phyloP scores from a whole-genome alignment of 129 eudicot species.

The Centrapalus pauciflorus region DNA sequence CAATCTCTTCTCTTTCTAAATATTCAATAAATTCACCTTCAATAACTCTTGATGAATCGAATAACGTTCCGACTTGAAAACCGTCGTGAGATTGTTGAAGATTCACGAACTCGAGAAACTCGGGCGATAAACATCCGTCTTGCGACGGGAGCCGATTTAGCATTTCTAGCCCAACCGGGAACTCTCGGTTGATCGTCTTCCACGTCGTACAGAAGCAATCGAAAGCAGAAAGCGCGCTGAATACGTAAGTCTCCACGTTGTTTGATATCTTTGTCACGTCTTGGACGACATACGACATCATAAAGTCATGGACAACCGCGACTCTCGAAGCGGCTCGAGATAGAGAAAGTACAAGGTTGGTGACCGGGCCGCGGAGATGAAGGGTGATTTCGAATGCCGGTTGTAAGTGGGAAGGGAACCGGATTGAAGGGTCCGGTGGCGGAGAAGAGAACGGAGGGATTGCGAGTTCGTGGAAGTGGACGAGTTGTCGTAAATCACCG shows the following conservation, averaged over 20 bases:
- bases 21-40: slow-evolving; percentile 33
- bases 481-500: slow-evolving; percentile 21
- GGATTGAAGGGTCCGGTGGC: slow-evolving; percentile 30
- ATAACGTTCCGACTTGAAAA: slow-evolving; percentile 27
- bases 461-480: slow-evolving; percentile 51
- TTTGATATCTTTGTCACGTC: slow-evolving; percentile 35
- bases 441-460: slow-evolving; percentile 37
- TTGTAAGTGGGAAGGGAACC: slow-evolving; percentile 58
- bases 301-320: slow-evolving; percentile 43
- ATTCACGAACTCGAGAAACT: background rate
- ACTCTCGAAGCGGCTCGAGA: slow-evolving; percentile 26
- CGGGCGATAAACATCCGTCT: slow-evolving; percentile 27
- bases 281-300: slow-evolving; percentile 48
- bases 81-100: background rate
- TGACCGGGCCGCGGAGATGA: slow-evolving; percentile 41
- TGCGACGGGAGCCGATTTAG: slow-evolving; percentile 29
- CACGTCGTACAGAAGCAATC: slow-evolving; percentile 11
- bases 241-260: slow-evolving; percentile 38
- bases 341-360: slow-evolving; percentile 25
- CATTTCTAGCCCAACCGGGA: slow-evolving; percentile 5
- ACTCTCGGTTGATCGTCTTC: slow-evolving; percentile 3
- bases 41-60: slow-evolving; percentile 26
- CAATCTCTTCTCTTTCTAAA: slow-evolving; percentile 21
- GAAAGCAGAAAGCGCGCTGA: slow-evolving; percentile 37
- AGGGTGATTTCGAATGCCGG: slow-evolving; percentile 37